Conservation (phyloP, 2,329 filamentous ascomycete genomes). For the Alternaria sp. region DNA sequence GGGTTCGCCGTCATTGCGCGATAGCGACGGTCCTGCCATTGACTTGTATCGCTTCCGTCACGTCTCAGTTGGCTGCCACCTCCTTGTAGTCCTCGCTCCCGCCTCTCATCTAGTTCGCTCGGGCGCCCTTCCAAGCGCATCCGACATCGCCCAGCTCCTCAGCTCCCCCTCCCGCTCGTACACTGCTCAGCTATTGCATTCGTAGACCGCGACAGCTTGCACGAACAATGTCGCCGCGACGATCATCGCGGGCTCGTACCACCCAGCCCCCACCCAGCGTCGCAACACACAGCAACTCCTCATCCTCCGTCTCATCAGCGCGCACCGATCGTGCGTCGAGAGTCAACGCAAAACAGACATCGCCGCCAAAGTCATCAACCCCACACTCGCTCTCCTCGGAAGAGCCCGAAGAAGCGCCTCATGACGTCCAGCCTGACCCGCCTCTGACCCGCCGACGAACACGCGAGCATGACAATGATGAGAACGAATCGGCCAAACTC, state of each 20-base stretch:
- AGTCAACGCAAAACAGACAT: constrained; percentile 75
- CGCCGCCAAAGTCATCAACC: constrained; percentile 78
- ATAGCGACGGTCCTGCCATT: constrained; percentile 16
- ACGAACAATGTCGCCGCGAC: constrained; percentile 73
- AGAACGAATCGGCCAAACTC: constrained; percentile 52
- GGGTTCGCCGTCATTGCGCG: constrained; percentile 21
- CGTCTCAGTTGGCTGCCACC: constrained; percentile 17
- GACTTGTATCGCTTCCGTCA: constrained; percentile 16
- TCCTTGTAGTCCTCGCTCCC: constrained; percentile 20
- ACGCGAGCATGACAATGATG: constrained; percentile 76
- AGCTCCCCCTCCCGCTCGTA: constrained; percentile 3
- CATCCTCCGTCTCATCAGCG: constrained; percentile 75
- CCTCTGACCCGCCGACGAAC: constrained; percentile 80
- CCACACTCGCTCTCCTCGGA: constrained; percentile 77
- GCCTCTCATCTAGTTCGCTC: constrained; percentile 23
- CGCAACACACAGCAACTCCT: constrained; percentile 77
- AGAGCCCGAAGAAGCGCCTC: constrained; percentile 66
- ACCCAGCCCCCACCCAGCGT: constrained; percentile 72
- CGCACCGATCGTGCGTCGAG: constrained; percentile 79
- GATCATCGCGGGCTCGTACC: constrained; percentile 88
- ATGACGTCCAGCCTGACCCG: constrained; percentile 66
- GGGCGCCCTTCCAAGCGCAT: constrained; percentile 22
- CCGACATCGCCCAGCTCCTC: constrained; percentile 17
- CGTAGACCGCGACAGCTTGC: constrained; percentile 11
- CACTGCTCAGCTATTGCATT: constrained; percentile 1